Base-by-base conservation (phyloP, 805 yeast species). In the Candida suzukii region DNA sequence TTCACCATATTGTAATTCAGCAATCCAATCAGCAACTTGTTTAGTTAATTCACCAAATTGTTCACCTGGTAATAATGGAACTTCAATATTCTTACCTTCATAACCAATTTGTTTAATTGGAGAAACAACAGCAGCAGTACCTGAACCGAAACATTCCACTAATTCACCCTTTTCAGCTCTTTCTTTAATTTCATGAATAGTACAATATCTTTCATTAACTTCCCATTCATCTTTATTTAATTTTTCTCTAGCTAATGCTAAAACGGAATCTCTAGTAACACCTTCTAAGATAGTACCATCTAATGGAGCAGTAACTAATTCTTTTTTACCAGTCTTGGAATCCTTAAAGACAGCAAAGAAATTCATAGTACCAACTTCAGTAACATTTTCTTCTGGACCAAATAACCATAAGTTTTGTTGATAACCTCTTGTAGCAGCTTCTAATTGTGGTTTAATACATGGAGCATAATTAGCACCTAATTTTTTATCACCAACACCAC, bases 301-400 rank as follows among this genome's bases (percentile, higher is more conserved):
- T 52, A 93, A 73, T 46, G 99, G 98, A 49, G 96, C 95, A 47
- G 99, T 91, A 38, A 78, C 95, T 51, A 91, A 75, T 69, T 91
- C 98, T 58, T 84, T 85, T 66, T 81, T 85, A 45, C 96, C 97
- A 29, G 82, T 74, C 35, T 64, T 66, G n/a, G 75, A 60, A 62
- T 84, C 76, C 63, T 83, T 68, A 73, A 91, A 87, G 27, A 79
- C 96, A 55, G 85, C 80, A 69, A 93, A 91, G 35, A 76, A 91
- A 67, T 91, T 91, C 98, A 91, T 93, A 44, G 98, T 88, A 51
- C 99, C 99, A 43, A 88, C 98, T 71, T 91, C 98, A 51, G 98
- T 91, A 55, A 91, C 78, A 54, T 80, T 78, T 33, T 76, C 73
- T 61, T 91, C 91, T 43, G 84, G 87, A 46, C 96, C 96, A 56